A percentile compares a stretch with the other conserved stretches of the same genome.
phyloP scores from a whole-genome alignment of 2,329 filamentous ascomycete genomes.

The Aspergillus sp. region DNA sequence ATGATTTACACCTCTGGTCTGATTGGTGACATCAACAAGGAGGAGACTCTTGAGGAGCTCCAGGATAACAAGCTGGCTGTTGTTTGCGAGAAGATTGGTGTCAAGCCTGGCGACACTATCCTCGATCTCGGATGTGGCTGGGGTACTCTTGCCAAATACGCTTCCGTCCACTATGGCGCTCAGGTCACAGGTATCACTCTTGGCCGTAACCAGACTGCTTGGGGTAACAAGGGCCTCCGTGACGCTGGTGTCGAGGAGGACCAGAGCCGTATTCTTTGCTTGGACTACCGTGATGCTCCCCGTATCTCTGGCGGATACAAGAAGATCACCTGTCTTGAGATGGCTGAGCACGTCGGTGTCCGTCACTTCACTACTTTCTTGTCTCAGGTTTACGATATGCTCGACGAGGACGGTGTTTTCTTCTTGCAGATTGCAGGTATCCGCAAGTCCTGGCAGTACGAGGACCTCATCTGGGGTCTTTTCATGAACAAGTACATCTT shows the following conservation, averaged over 20 bases:
- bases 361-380: conserved; percentile 79
- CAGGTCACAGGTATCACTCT: conserved; percentile 86
- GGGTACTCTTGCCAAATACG: conserved; percentile 93
- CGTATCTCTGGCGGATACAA: conserved; percentile 74
- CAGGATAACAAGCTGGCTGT: conserved; percentile 96
- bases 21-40: conserved; percentile 78
- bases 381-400: conserved; percentile 86
- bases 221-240: conserved; percentile 87
- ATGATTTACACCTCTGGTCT: conserved; percentile 99
- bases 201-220: conserved; percentile 91
- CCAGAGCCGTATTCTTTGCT: conserved; percentile 89
- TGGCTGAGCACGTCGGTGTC: conserved; percentile 98
- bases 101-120: conserved; percentile 74
- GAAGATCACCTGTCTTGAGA: conserved; percentile 96
- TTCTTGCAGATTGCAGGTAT: conserved; percentile 95
- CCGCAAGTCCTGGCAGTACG: conserved; percentile 93
- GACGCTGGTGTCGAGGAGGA: conserved; percentile 76
- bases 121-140: conserved; percentile 97
- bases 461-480: conserved; percentile 95
- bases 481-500: conserved; percentile 99
- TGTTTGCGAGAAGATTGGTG: conserved; percentile 90
- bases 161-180: conserved; percentile 85
- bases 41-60: conserved; percentile 89
- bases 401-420: conserved; percentile 92
- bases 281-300: conserved; percentile 94